Conservation (phyloP, 2,329 filamentous ascomycete genomes). For the Cylindrodendrum hubeiense region DNA sequence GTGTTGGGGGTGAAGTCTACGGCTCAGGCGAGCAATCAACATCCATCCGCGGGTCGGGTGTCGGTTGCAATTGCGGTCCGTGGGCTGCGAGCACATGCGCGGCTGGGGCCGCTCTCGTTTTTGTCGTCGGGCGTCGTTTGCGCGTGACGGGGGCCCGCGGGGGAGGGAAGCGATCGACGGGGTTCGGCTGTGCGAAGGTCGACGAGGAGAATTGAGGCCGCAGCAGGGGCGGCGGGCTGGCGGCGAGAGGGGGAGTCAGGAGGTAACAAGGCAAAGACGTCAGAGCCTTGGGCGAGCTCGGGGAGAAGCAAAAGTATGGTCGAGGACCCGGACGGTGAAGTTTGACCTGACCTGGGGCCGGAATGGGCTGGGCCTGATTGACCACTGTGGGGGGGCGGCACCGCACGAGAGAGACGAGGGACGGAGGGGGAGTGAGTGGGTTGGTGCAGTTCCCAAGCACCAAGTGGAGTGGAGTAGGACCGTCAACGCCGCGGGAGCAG, state of each 20-base stretch:
- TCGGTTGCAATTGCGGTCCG: conserved; percentile 33
- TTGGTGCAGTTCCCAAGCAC: too few species aligned
- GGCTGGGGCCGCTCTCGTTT: background rate
- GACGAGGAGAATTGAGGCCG: conserved; percentile 31
- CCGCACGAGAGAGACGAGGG: conserved; percentile 15
- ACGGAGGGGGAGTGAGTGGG: background rate
- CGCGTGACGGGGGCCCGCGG: conserved; percentile 23
- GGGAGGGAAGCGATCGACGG: conserved; percentile 15
- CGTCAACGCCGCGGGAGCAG: background rate
- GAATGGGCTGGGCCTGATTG: conserved; percentile 40
- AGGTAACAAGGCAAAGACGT: conserved; percentile 24
- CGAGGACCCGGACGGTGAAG: conserved; percentile 43
- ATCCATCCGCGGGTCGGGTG: conserved; percentile 39
- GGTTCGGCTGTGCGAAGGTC: conserved; percentile 20
- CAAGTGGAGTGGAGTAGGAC: background rate
- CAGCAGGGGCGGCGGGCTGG: conserved; percentile 21
- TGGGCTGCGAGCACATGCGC: conserved; percentile 26
- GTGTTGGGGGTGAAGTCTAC: conserved; percentile 38
- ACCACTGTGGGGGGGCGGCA: conserved; percentile 25
- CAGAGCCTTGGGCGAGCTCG: conserved; percentile 28
- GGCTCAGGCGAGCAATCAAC: conserved; percentile 40
- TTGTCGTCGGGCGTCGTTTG: conserved; percentile 25
- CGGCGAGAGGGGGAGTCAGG: conserved; percentile 24
- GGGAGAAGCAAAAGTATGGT: conserved; percentile 36
- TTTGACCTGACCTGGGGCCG: conserved; percentile 44